Base-by-base conservation (phyloP, 2,329 filamentous ascomycete genomes). In the Colletotrichum lini region DNA sequence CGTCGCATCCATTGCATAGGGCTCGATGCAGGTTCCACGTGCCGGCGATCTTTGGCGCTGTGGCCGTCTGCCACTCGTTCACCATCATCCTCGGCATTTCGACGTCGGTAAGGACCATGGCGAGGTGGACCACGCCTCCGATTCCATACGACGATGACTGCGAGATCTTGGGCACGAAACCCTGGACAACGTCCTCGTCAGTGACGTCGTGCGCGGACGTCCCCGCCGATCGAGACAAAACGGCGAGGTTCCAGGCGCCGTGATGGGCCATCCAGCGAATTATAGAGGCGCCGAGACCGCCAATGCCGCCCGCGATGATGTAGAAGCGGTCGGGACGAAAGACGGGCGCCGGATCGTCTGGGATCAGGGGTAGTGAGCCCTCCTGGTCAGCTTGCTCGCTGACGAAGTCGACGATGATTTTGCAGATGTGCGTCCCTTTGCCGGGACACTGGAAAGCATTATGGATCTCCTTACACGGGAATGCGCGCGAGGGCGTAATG, bases 361-460 rank as follows among this genome's bases (percentile, higher is more conserved):
- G 9, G 16, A 12, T 18, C 12, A 21, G n/a, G 53, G 23, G 45
- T 9, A 21, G 45, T n/a, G 45, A n/a, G 45, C 16, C 45, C 16
- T 35, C 26, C 26, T 30, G n/a, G 21, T 53, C 26, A 16, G 52
- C n/a, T 7, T 35, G 21, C 6, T 57, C 38, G 18, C 50, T 40
- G n/a, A 26, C 72, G 68, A 78, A 70, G 47, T 67, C 73, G 69
- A 80, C 40, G 10, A 83, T 77, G n/a, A 83, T 80, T 56, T 84
- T 84, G 0, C 82, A 83, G 49, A 83, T 79, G 64, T 84, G 81
- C 44, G 72, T 75, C 1, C 81, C 82, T 4, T 75, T 76, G 52
- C 82, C 81, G 79, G 84, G 79, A 21, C 78, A 76, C 1, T 80
- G 74, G 71, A 85, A 83, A 0, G 82, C 82, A 8, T 82, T 77